These are phyloP conservation scores for Sicyos baderoa DNA, from an alignment of 306 rosid genomes.

Conservation along the genomic window DNA sequence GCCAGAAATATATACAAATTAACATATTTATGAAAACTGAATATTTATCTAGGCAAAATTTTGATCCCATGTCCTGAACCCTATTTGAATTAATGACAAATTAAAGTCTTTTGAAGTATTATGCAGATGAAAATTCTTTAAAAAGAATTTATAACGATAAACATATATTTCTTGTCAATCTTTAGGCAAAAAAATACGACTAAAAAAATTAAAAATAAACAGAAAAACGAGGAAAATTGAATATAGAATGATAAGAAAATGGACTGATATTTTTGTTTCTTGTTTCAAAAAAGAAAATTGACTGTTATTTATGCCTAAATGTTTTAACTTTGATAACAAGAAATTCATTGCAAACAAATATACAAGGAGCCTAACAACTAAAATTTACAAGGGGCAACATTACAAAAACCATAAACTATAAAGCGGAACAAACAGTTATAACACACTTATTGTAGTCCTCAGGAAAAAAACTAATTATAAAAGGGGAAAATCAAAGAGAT, in stretches of 20 bases:
- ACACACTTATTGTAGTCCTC: neutral
- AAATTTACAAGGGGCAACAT: neutral
- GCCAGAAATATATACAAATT: constrained; percentile 15
- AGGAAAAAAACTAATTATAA: neutral
- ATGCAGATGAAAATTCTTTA: neutral
- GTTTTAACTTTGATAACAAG: neutral
- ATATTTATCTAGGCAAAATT: neutral
- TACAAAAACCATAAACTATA: neutral
- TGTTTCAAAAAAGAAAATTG: neutral
- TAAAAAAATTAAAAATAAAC: too few species aligned
- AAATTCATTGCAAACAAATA: neutral
- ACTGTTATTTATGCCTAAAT: neutral
- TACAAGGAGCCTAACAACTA: neutral
- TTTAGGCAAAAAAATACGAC: neutral
- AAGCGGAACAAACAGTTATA: neutral
- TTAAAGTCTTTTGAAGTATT: neutral
- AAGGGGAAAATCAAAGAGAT: neutral
- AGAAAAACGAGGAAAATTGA: too few species aligned
- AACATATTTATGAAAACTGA: neutral
- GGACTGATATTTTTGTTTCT: neutral
- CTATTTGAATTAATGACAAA: neutral
- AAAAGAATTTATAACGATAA: neutral
- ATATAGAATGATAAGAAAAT: neutral
- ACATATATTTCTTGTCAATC: neutral
- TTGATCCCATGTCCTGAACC: neutral